phyloP scores from a whole-genome alignment of 805 yeast species.

The Yamadazyma olivae region DNA sequence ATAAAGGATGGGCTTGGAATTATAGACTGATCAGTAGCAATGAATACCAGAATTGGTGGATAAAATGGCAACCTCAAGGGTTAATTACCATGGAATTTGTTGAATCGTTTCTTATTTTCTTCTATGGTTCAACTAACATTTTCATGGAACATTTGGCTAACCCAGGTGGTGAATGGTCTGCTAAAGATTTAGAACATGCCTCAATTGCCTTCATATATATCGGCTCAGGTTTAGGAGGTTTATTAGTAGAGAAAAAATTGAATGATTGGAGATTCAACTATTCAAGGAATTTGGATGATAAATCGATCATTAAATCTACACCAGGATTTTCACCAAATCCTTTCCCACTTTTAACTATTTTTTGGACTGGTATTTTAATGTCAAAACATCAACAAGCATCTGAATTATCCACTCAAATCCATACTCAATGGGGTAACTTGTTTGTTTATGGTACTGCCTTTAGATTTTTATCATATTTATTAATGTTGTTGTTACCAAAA shows the following conservation, averaged over 20 bases:
- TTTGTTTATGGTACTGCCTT: slow-evolving; percentile 79
- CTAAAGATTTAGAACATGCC: slow-evolving; percentile 45
- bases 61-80: slow-evolving; percentile 38
- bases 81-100: slow-evolving; percentile 79
- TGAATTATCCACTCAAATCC: slow-evolving; percentile 70
- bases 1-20: slow-evolving; percentile 93
- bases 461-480: slow-evolving; percentile 60
- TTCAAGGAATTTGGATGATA: slow-evolving; percentile 18
- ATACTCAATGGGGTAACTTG: slow-evolving; percentile 89
- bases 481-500: slow-evolving; percentile 45
- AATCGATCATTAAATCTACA: slow-evolving; percentile 32
- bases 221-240: slow-evolving; percentile 91
- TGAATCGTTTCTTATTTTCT: slow-evolving; percentile 75
- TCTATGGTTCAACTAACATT: slow-evolving; percentile 86
- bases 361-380: slow-evolving; percentile 96
- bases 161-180: slow-evolving; percentile 79
- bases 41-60: slow-evolving; percentile 27
- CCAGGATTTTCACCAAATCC: slow-evolving; percentile 92
- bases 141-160: slow-evolving; percentile 78
- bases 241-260: slow-evolving; percentile 69
- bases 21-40: slow-evolving; percentile 26
- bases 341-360: slow-evolving; percentile 88
- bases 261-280: slow-evolving; percentile 53
- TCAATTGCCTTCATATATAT: slow-evolving; percentile 48
- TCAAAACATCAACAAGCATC: slow-evolving; percentile 91